Percentiles rank a stretch among this genome's conserved stretches.
Conservation (phyloP, 2,329 filamentous ascomycete genomes). For the Cordyceps militaris region DNA sequence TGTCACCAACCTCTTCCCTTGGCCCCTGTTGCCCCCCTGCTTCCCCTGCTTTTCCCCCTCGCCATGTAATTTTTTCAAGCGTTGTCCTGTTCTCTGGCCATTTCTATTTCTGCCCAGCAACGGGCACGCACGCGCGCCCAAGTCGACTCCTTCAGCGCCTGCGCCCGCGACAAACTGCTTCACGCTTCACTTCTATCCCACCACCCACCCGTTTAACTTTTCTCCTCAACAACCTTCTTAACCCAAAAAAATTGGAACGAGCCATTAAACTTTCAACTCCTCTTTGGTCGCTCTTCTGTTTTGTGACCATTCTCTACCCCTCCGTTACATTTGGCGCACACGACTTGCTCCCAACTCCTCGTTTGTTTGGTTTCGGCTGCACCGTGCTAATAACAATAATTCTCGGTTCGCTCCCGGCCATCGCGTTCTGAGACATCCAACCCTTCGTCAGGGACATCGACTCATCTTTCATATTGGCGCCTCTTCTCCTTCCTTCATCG, state of each 20-base stretch:
- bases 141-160: no score
- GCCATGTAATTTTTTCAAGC: background rate
- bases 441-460: background rate
- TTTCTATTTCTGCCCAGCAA: background rate
- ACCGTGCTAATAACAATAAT: background rate
- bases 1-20: background rate
- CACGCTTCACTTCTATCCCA: background rate
- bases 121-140: no score
- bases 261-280: background rate
- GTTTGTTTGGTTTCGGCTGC: slow-evolving; percentile 8
- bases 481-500: background rate
- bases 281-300: background rate
- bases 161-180: background rate
- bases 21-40: background rate
- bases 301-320: background rate
- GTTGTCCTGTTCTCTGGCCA: background rate
- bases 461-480: background rate
- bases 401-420: background rate
- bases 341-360: background rate
- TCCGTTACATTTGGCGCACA: background rate
- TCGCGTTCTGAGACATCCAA: slow-evolving; percentile 6
- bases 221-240: background rate
- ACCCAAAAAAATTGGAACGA: background rate
- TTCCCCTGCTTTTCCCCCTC: background rate
- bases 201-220: background rate